A percentile compares a stretch with the other conserved stretches of the same genome.
phyloP scores from a whole-genome alignment of 2,329 filamentous ascomycete species.

The Fusarium lateritium region DNA sequence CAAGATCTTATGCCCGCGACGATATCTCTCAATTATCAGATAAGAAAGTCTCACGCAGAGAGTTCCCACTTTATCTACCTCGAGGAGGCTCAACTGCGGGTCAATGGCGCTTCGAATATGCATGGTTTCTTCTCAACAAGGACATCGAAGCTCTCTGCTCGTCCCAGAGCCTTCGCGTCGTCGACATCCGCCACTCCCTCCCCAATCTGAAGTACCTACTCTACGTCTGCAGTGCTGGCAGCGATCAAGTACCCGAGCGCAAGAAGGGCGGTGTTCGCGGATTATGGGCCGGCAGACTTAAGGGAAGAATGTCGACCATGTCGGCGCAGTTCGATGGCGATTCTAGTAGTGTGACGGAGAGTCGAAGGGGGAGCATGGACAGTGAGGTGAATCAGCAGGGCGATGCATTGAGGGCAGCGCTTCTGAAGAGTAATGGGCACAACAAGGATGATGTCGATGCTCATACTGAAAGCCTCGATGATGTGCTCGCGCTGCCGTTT shows the following conservation, averaged over 20 bases:
- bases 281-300: slow-evolving; percentile 66
- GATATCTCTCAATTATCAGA: slow-evolving; percentile 73
- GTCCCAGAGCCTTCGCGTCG: slow-evolving; percentile 79
- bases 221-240: slow-evolving; percentile 89
- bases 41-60: slow-evolving; percentile 67
- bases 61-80: slow-evolving; percentile 84
- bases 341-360: slow-evolving; percentile 57
- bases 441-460: slow-evolving; percentile 26
- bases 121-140: slow-evolving; percentile 96
- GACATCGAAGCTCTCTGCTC: slow-evolving; percentile 82
- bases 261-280: slow-evolving; percentile 74
- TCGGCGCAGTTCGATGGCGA: slow-evolving; percentile 54
- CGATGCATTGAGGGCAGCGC: slow-evolving; percentile 59
- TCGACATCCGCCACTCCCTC: slow-evolving; percentile 92
- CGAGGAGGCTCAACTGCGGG: slow-evolving; percentile 74
- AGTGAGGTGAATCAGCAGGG: slow-evolving; percentile 60
- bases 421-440: slow-evolving; percentile 48
- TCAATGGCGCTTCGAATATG: slow-evolving; percentile 95
- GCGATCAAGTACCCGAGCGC: slow-evolving; percentile 71
- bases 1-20: slow-evolving; percentile 82
- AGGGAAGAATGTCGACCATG: slow-evolving; percentile 54
- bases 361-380: slow-evolving; percentile 61
- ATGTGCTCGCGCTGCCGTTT: slow-evolving; percentile 61
- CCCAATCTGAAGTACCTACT: slow-evolving; percentile 95
- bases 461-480: slow-evolving; percentile 38